Percentiles rank a stretch among this genome's conserved stretches.
Conservation (phyloP, 1,284 basidiomycete genomes). For the Rhodotorula sp. region DNA sequence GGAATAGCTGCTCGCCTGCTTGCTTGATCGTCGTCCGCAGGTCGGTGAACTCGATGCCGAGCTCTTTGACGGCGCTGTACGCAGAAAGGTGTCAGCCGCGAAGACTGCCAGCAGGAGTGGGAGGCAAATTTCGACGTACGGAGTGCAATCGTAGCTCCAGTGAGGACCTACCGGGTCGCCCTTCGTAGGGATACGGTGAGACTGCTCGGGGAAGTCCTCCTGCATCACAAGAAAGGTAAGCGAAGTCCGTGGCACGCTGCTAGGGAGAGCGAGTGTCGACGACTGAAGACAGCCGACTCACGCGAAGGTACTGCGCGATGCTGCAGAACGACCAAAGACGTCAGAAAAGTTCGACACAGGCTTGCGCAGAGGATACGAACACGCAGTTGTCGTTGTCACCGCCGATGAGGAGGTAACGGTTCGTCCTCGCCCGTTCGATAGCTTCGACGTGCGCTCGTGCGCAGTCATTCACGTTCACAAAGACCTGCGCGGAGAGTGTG, state of each 20-base stretch:
- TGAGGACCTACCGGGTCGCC: conserved; percentile 1
- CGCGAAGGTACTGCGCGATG: not conserved
- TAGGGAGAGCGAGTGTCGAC: not conserved
- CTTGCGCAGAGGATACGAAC: too few relatives aligned
- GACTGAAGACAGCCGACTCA: not conserved
- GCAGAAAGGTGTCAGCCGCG: not conserved
- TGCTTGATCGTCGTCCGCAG: conserved; percentile 3
- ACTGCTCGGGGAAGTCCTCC: conserved; percentile 12
- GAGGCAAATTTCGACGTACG: not conserved
- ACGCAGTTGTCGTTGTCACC: conserved; percentile 14
- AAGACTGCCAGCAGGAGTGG: not conserved
- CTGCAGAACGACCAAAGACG: too few relatives aligned
- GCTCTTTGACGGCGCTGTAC: conserved; percentile 53
- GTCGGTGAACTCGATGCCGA: conserved; percentile 55
- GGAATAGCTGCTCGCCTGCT: conserved; percentile 4
- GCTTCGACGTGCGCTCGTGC: conserved; percentile 4
- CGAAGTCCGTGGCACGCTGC: too few relatives aligned
- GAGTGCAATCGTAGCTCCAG: conserved; percentile 5
- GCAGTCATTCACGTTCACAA: conserved; percentile 11
- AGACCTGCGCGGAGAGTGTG: not conserved
- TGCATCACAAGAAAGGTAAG: not conserved
- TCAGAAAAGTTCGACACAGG: too few relatives aligned
- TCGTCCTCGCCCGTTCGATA: not conserved
- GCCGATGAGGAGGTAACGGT: conserved; percentile 45
- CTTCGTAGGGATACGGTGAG: conserved; percentile 2